A percentile compares a stretch with the other conserved stretches of the same genome.
Conservation (phyloP, 805 yeast genomes). For the Saccharomycopsis sp. region DNA sequence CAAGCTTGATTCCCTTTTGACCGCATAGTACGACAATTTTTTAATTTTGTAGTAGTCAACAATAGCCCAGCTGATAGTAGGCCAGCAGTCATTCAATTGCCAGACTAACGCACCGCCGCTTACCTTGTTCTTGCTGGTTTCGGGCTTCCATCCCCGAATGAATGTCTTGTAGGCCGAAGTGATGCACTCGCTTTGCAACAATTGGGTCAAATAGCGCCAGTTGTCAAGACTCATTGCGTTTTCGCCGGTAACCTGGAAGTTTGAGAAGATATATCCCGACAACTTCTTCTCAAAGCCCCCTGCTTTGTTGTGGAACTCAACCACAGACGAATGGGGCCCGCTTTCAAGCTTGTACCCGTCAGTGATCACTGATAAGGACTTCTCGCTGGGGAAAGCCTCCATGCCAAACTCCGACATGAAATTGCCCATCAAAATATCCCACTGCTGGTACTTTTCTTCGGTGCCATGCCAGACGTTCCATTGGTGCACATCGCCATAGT, state of each 20-base stretch:
- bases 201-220: conserved; percentile 47
- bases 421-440: conserved; percentile 40
- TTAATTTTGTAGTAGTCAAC: conserved; percentile 37
- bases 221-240: conserved; percentile 28
- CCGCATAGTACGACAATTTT: conserved; percentile 41
- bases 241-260: conserved; percentile 29
- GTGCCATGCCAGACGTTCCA: conserved; percentile 55
- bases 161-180: conserved; percentile 40
- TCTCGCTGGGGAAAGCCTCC: conserved; percentile 41
- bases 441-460: conserved; percentile 43
- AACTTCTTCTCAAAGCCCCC: conserved; percentile 41
- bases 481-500: conserved; percentile 45
- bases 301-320: conserved; percentile 45
- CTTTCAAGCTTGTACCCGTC: conserved; percentile 24
- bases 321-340: conserved; percentile 37
- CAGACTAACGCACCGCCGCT: conserved; percentile 45
- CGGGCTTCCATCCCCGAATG: conserved; percentile 37
- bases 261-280: conserved; percentile 41
- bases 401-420: conserved; percentile 51
- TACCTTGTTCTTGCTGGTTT: conserved; percentile 20
- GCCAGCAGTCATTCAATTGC: conserved; percentile 52
- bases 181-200: conserved; percentile 46
- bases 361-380: conserved; percentile 4
- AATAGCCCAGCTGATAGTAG: conserved; percentile 45
- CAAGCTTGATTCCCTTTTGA: conserved; percentile 37